Percentiles rank a stretch among this genome's conserved stretches.
Evolutionary conservation across 208 protist species (phyloP).

Genomic region (Crithidia bombi): DNA sequence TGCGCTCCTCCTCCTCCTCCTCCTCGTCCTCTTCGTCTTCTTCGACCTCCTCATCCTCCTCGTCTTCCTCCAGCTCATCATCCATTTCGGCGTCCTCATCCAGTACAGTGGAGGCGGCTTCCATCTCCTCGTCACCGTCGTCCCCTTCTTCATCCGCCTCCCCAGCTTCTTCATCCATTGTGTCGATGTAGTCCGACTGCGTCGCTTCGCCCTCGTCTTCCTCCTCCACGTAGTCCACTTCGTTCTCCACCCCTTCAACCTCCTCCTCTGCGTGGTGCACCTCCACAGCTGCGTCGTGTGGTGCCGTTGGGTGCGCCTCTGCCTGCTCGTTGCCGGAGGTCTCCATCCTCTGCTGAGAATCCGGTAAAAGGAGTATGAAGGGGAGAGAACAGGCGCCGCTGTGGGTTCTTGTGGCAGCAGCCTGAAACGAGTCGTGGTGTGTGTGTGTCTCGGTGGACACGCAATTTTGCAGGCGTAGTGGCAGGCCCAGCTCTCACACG

Average conservation of each 20-base stretch:
- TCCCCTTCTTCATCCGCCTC: slow-evolving; percentile 21
- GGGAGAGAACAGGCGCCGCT: too few relatives aligned
- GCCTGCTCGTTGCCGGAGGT: neutral
- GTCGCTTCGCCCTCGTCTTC: slow-evolving; percentile 16
- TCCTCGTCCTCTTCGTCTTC: slow-evolving; percentile 35
- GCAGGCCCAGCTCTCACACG: too few relatives aligned
- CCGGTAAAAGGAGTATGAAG: too few relatives aligned
- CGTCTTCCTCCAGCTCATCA: slow-evolving; percentile 26
- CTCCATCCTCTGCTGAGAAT: too few relatives aligned
- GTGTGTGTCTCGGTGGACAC: too few relatives aligned
- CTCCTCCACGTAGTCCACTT: neutral
- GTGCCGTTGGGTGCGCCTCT: neutral
- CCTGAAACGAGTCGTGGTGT: too few relatives aligned
- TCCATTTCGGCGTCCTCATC: slow-evolving; percentile 15
- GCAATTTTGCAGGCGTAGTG: too few relatives aligned
- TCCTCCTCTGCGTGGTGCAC: too few relatives aligned
- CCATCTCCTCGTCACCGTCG: slow-evolving; percentile 16
- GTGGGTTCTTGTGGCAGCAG: too few relatives aligned
- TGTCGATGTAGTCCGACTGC: slow-evolving; percentile 9
- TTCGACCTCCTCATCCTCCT: slow-evolving; percentile 17
- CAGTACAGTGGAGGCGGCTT: slow-evolving; percentile 1
- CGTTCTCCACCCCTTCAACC: too few relatives aligned
- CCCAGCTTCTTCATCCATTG: slow-evolving; percentile 13
- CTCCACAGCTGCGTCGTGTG: neutral
- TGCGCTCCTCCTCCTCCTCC: slow-evolving; percentile 45